Evolutionary conservation across 805 yeast genomes (phyloP).

Genomic region (Candida pseudoglaebosa): DNA sequence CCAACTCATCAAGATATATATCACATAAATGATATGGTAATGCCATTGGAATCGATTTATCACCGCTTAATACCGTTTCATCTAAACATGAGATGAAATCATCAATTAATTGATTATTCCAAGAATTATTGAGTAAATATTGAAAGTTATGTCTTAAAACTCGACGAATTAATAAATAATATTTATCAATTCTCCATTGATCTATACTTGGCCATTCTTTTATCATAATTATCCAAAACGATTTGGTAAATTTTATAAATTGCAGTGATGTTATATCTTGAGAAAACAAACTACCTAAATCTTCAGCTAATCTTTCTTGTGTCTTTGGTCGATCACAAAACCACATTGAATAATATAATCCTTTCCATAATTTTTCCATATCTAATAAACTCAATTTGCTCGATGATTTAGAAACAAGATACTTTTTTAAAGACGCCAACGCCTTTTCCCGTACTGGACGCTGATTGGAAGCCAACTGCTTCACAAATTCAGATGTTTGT

Average conservation of each 20-base stretch:
- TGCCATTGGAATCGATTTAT: slow-evolving; percentile 60
- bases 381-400: slow-evolving; percentile 48
- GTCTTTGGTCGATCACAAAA: slow-evolving; percentile 90
- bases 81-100: slow-evolving; percentile 42
- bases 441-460: slow-evolving; percentile 74
- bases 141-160: slow-evolving; percentile 62
- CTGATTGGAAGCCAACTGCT: slow-evolving; percentile 79
- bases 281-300: slow-evolving; percentile 57
- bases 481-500: slow-evolving; percentile 56
- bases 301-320: slow-evolving; percentile 78
- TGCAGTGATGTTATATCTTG: slow-evolving; percentile 31
- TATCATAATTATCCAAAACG: slow-evolving; percentile 77
- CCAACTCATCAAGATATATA: slow-evolving; percentile 80
- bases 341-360: slow-evolving; percentile 96
- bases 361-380: slow-evolving; percentile 88
- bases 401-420: slow-evolving; percentile 42
- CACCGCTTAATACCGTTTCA: slow-evolving; percentile 53
- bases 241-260: slow-evolving; percentile 52
- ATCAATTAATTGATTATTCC: slow-evolving; percentile 49
- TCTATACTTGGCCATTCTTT: slow-evolving; percentile 85
- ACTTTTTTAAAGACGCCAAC: slow-evolving; percentile 57
- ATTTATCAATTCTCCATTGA: slow-evolving; percentile 85
- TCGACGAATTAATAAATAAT: slow-evolving; percentile 73
- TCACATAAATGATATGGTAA: slow-evolving; percentile 84
- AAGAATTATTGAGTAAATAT: slow-evolving; percentile 48